phyloP scores from a whole-genome alignment of 495 filamentous ascomycete genomes.

The Aspergillus conjunctus region DNA sequence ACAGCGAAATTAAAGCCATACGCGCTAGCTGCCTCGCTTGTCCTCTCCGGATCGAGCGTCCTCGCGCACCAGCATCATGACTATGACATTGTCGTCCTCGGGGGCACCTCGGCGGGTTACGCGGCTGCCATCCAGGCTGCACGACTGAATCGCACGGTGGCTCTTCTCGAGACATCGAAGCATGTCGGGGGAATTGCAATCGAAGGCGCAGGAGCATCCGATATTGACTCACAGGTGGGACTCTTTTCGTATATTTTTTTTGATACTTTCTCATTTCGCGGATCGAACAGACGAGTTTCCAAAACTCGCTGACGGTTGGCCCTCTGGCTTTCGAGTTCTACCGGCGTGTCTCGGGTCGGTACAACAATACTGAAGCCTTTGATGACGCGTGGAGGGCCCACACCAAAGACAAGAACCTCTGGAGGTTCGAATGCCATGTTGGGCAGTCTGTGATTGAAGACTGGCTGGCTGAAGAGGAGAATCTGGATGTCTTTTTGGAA shows the following conservation, averaged over 20 bases:
- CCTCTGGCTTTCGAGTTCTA: background rate
- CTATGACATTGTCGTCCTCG: background rate
- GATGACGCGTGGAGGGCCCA: background rate
- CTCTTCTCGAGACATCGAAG: background rate
- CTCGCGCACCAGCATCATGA: background rate
- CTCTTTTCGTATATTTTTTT: background rate
- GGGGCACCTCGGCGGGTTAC: background rate
- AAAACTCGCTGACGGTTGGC: background rate
- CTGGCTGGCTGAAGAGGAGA: background rate
- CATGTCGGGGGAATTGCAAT: background rate
- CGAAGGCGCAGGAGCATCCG: background rate
- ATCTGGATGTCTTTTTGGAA: background rate
- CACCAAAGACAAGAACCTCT: background rate
- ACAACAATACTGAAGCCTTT: background rate
- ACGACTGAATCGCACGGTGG: background rate
- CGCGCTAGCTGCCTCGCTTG: background rate
- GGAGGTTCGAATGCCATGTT: background rate
- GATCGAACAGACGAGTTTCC: background rate
- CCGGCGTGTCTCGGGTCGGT: background rate
- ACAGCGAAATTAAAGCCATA: background rate
- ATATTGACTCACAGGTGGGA: background rate
- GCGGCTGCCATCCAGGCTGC: background rate
- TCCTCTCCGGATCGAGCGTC: background rate
- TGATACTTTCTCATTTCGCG: background rate
- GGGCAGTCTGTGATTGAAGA: background rate